Percentiles rank a stretch among this genome's conserved stretches.
Conservation (phyloP, 106 monocot species). For the Xerophyta viscosa region DNA sequence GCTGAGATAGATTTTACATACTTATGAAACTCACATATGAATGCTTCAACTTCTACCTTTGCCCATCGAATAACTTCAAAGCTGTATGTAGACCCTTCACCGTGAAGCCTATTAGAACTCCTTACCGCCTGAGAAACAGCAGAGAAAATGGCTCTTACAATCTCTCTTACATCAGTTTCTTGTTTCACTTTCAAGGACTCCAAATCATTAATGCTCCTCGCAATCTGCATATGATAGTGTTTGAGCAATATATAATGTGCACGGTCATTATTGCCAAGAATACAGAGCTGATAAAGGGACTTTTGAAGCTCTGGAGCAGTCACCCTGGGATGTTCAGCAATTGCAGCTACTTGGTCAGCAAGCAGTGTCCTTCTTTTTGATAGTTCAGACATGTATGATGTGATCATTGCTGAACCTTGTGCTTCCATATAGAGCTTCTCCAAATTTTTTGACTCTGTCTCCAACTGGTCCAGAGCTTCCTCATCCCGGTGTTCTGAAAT, state of each 20-base stretch:
- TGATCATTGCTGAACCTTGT: conserved; percentile 7
- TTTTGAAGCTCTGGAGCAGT: conserved; percentile 24
- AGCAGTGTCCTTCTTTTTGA: conserved; percentile 19
- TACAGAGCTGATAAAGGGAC: conserved; percentile 26
- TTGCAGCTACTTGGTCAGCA: conserved; percentile 17
- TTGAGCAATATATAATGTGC: conserved; percentile 26
- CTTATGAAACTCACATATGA: conserved; percentile 17
- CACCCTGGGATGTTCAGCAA: conserved; percentile 33
- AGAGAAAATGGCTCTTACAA: conserved; percentile 28
- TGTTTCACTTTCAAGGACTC: conserved; percentile 1
- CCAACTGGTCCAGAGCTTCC: conserved; percentile 21
- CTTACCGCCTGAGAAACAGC: conserved; percentile 27
- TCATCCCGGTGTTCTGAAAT: conserved; percentile 22
- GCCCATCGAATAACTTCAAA: conserved; percentile 30
- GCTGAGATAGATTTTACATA: conserved; percentile 21
- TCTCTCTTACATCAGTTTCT: conserved; percentile 21
- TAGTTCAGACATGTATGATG: conserved; percentile 18
- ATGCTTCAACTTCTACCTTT: conserved; percentile 30
- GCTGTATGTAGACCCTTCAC: conserved; percentile 22
- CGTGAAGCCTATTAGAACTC: conserved; percentile 21
- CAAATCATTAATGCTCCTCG: conserved; percentile 12
- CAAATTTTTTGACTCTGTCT: conserved; percentile 14
- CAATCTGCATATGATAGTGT: conserved; percentile 20
- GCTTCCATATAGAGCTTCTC: conserved; percentile 14
- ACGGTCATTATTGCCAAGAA: conserved; percentile 27